Base-by-base conservation (phyloP, 2,329 filamentous ascomycete species). In the Paracamarosporium sp. region DNA sequence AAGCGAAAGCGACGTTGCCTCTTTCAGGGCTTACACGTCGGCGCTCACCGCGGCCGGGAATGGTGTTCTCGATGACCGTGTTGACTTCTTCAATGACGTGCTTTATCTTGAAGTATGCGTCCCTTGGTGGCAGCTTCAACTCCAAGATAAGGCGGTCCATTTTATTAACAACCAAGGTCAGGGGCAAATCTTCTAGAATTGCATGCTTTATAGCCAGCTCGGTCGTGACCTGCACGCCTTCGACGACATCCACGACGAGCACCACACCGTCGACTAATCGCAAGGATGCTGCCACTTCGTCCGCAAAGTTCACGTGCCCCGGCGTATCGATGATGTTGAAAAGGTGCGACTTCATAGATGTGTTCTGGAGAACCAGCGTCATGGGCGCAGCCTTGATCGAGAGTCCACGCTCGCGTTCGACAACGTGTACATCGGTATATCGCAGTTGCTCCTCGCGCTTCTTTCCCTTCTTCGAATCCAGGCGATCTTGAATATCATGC, bases 1-100 rank as follows among this genome's bases (percentile, higher is more conserved):
- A 97, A 0, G 94, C 91, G 73, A 99, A 99, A 9, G 96, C 88
- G n/a, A 99, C 95, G 73, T 99, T 99, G 60, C 95, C 95, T 79
- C 93, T 97, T 74, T 99, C 95, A 0, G 95, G 95, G 66, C 94
- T 98, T 61, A 99, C 79, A 63, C 95, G 87, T 77, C 87, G 88
- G 60, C 85, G 87, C 70, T 92, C 91, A 27, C 93, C 93, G 67
- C 87, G 86, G 1, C 92, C 90, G 4, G 95, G 94, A 27, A 93
- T 83, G 3, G 91, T 90, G 73, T 91, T 93, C 73, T 96, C 92
- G 69, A 99, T 98, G 66, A 95, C 82, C 1, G 92, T 97, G 79
- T 99, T 99, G 77, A 99, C 93, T 78, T 98, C 92, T 77, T 99
- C 95, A 52, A 99, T 88, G n/a, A 97, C 93, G 76, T 98, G 93